phyloP scores from a whole-genome alignment of 2,329 filamentous ascomycete genomes.

The Nothophaeocryptopus gaeumannii region DNA sequence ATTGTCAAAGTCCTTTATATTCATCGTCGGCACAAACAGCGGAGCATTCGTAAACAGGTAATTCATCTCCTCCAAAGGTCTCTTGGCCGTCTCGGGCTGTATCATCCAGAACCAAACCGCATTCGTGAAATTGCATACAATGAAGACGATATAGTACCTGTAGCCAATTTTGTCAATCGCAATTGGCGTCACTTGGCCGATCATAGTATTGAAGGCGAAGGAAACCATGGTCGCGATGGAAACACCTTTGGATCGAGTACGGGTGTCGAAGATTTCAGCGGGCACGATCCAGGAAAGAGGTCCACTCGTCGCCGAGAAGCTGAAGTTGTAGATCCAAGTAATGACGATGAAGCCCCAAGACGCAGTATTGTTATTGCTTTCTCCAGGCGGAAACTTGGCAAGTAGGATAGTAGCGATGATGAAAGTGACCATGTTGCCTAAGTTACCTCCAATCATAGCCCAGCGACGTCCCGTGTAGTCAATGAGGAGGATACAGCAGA shows the following conservation, averaged over 20 bases:
- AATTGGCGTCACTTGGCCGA: slow-evolving; percentile 65
- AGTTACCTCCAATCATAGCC: slow-evolving; percentile 69
- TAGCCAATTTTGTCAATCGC: slow-evolving; percentile 57
- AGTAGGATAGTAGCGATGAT: slow-evolving; percentile 62
- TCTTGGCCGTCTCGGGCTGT: slow-evolving; percentile 63
- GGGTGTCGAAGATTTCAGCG: slow-evolving; percentile 62
- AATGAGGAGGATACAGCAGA: slow-evolving; percentile 65
- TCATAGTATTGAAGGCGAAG: slow-evolving; percentile 76
- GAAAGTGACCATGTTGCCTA: slow-evolving; percentile 69
- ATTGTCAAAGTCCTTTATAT: slow-evolving; percentile 52
- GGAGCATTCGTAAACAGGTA: slow-evolving; percentile 61
- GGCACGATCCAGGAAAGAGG: slow-evolving; percentile 57
- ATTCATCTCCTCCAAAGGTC: slow-evolving; percentile 67
- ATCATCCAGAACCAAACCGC: slow-evolving; percentile 62
- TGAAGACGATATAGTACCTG: slow-evolving; percentile 59
- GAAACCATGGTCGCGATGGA: slow-evolving; percentile 67
- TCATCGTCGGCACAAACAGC: slow-evolving; percentile 59
- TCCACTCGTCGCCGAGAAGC: slow-evolving; percentile 68
- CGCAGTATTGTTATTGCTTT: slow-evolving; percentile 51
- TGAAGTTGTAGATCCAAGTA: slow-evolving; percentile 80
- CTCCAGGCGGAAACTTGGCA: slow-evolving; percentile 60
- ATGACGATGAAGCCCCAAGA: slow-evolving; percentile 73
- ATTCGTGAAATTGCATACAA: slow-evolving; percentile 68
- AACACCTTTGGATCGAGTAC: slow-evolving; percentile 67
- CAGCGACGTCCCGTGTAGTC: slow-evolving; percentile 69